Base-by-base conservation (phyloP, 345 rosid species). In the Sisymbrium altissimum region DNA sequence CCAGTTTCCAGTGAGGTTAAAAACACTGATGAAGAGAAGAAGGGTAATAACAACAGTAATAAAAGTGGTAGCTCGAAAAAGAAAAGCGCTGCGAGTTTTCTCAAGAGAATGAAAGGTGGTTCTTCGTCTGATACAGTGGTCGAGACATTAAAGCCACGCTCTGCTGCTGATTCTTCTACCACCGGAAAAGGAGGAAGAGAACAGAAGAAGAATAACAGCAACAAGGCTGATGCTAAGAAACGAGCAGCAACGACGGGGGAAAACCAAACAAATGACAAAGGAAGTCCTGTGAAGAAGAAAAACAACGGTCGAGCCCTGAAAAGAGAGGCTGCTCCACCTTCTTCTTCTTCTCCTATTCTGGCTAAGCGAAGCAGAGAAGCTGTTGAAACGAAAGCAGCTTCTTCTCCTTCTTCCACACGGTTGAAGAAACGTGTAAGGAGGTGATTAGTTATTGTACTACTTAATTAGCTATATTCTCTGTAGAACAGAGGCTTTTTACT, bases 351-450 rank as follows among this genome's bases (percentile, higher is more conserved):
- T 19, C 56, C 62, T 11, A 2, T 21, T 5, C 29, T 77, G 2
- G 73, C 60, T 7, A 83, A 80, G 52, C 72, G 82, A 52, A 69
- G 71, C n/a, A 74, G 60, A n/a, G 84, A 73, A 73, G 57, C 43
- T 38, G 58, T 45, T 38, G 82, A 81, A 62, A 70, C 55, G 8
- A 76, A 75, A 49, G 60, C 56, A 3, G 80, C 27, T 15, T 53
- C 71, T 25, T 25, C 74, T 48, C 54, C 54, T 66, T 40, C 54
- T 66, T 40, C 66, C 11, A 60, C 76, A 46, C 71, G 35, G 5
- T 70, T 67, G 60, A 84, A 79, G 68, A 84, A 80, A 74, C 82
- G 85, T 29, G 55, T 41, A 9, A 80, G 79, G 68, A 84, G 29
- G 29, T 27, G 29, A 27, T 27, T 27, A 27, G 4, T 15, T 32